Evolutionary conservation across 1,139 yeast species (phyloP).

Genomic region (Geotrichum macrosporum): DNA sequence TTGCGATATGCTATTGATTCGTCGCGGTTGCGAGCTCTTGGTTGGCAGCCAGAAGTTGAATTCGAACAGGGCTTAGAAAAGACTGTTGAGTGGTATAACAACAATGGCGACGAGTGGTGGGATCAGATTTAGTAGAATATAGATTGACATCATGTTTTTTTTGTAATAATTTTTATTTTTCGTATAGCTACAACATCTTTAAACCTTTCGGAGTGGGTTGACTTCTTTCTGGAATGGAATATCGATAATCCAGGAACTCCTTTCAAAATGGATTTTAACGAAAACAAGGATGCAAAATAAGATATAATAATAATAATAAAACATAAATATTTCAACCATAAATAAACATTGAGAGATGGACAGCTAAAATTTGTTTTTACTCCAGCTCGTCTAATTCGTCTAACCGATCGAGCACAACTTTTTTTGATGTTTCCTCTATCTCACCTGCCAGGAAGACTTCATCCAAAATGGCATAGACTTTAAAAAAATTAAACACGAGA

Average conservation of each 20-base stretch:
- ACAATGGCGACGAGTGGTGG: conserved; percentile 28
- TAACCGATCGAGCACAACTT: conserved; percentile 62
- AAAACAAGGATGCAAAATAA: too few relatives aligned
- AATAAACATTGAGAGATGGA: too few relatives aligned
- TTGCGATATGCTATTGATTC: conserved; percentile 45
- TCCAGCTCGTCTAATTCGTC: conserved; percentile 41
- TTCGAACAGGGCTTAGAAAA: conserved; percentile 41
- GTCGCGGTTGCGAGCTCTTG: conserved; percentile 40
- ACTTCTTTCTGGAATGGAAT: too few relatives aligned
- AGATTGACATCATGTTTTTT: background rate
- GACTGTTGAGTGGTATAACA: conserved; percentile 39
- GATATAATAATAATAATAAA: background rate
- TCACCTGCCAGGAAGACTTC: conserved; percentile 81
- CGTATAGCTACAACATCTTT: too few relatives aligned
- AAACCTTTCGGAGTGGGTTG: too few relatives aligned
- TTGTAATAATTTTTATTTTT: too few relatives aligned
- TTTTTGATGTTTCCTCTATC: conserved; percentile 76
- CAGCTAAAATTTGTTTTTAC: too few relatives aligned
- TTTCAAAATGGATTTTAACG: too few relatives aligned
- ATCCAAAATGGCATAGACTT: conserved; percentile 86
- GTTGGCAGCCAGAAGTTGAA: conserved; percentile 46
- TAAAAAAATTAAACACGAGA: conserved; percentile 85
- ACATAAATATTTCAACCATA: too few relatives aligned
- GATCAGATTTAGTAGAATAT: conserved; percentile 3
- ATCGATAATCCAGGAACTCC: too few relatives aligned